Base-by-base conservation (phyloP, 2,329 filamentous ascomycete genomes). In the Neopestalotiopsis clavispora region DNA sequence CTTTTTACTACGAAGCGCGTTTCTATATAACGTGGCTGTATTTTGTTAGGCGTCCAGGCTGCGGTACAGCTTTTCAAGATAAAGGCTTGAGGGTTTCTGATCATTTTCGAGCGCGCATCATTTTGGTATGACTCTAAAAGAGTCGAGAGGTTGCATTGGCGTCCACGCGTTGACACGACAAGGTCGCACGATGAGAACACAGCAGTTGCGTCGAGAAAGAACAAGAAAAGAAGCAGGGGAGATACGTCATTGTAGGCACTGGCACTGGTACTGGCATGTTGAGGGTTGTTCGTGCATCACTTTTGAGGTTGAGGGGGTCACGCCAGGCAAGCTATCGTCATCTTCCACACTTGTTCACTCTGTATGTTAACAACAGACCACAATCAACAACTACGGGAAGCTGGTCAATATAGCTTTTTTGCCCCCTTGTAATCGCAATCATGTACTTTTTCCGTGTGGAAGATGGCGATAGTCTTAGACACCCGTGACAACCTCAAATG, bases 261-360 rank as follows among this genome's bases (percentile, higher is more conserved):
- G 40, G 40, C 63, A 59, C 66, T 67, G 64, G 65, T 67, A 67
- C 40, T 68, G 59, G 69, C 67, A 69, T 70, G 74, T 72, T 73
- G 66, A 74, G 73, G 17, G n/a, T 38, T 38, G 64, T 70, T 69
- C 52, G 62, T 74, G 75, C 78, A 79, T 79, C 69, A 71, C 75
- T 76, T 71, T 77, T 76, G 77, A 76, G 74, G 70, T 59, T 34
- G 58, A 63, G 17, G 79, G 75, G 80, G 79, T 82, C 80, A 85
- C 81, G 82, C 84, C 85, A 88, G 87, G 87, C 88, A 89, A 87
- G 87, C 88, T 86, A 89, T 89, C 88, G 89, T 90, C 89, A 87
- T 90, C 89, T 89, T 91, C 88, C 85, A 86, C 83, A 81, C 82
- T 79, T 78, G 77, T 79, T 75, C 81, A 81, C 83, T 80, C 89